Evolutionary conservation across 352 stramenopile genomes (phyloP).

Genomic region (Plasmopara viticola): DNA sequence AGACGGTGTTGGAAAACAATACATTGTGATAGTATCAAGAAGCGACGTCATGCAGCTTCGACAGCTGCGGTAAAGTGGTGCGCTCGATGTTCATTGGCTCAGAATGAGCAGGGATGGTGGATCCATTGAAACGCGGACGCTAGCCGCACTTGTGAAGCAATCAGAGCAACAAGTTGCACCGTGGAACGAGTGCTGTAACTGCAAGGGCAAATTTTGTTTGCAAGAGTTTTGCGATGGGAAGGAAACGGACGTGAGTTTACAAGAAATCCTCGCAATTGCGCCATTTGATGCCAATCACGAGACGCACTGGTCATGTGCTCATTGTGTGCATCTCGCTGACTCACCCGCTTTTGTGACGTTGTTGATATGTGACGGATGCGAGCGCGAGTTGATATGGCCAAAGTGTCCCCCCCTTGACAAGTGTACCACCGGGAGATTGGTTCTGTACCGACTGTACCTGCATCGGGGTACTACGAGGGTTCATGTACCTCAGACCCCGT

Average conservation of each 20-base stretch:
- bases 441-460: conserved; percentile 27
- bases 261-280: conserved; percentile 25
- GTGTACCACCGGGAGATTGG: conserved; percentile 40
- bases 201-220: conserved; percentile 31
- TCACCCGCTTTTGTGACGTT: conserved; percentile 20
- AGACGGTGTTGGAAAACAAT: conserved; percentile 2
- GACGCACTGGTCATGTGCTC: conserved; percentile 29
- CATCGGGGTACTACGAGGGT: conserved; percentile 1
- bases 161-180: too few relatives aligned
- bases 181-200: conserved; percentile 27
- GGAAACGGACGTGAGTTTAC: conserved; percentile 19
- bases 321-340: conserved; percentile 14
- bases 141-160: conserved; percentile 45
- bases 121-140: conserved; percentile 31
- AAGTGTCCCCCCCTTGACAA: conserved; percentile 32
- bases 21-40: conserved; percentile 16
- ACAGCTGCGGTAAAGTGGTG: conserved; percentile 16
- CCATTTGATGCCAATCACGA: conserved; percentile 21
- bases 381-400: conserved; percentile 47
- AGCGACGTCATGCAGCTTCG: conserved; percentile 18
- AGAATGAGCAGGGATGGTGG: conserved; percentile 11
- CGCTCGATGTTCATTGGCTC: conserved; percentile 15
- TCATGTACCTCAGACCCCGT: conserved; percentile 15
- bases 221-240: conserved; percentile 36
- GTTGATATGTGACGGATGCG: conserved; percentile 66